phyloP scores from a whole-genome alignment of 495 filamentous ascomycete genomes.

The Letharia columbiana region DNA sequence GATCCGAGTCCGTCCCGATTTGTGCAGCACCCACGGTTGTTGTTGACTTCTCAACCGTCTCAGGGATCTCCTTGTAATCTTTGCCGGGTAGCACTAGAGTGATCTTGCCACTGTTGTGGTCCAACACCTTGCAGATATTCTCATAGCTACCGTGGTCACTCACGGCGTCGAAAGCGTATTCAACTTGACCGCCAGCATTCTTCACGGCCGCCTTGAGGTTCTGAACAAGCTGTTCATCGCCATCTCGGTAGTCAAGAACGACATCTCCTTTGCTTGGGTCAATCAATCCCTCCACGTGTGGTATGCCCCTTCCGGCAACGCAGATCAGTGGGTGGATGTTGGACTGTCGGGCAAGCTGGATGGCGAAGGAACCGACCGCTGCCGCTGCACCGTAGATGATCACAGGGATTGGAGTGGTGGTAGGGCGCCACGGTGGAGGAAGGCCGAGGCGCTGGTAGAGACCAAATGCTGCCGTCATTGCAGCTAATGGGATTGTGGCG shows the following conservation, averaged over 20 bases:
- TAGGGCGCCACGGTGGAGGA: conserved; percentile 54
- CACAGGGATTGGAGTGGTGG: conserved; percentile 40
- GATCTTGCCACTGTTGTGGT: conserved; percentile 36
- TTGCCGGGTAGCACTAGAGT: conserved; percentile 43
- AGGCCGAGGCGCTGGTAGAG: conserved; percentile 51
- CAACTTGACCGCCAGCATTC: conserved; percentile 20
- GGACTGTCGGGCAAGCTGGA: conserved; percentile 57
- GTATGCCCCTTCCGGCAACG: conserved; percentile 51
- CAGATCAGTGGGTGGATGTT: conserved; percentile 69
- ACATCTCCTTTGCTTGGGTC: conserved; percentile 57
- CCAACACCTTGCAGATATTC: conserved; percentile 42
- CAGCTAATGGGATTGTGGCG: conserved; percentile 62
- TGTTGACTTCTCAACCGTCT: conserved; percentile 27
- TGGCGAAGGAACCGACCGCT: conserved; percentile 58
- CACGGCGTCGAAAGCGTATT: conserved; percentile 52
- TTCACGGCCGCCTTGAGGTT: conserved; percentile 42
- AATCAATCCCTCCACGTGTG: conserved; percentile 52
- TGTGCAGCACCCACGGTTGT: conserved; percentile 48
- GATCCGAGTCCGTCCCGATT: conserved; percentile 24
- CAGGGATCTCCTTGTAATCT: conserved; percentile 33
- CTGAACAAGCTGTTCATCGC: conserved; percentile 45
- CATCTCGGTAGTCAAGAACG: conserved; percentile 62
- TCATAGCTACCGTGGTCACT: conserved; percentile 41
- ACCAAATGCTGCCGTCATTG: conserved; percentile 62
- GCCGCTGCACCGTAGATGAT: conserved; percentile 60